phyloP scores from a whole-genome alignment of 805 yeast genomes.

The Candida andamanensis region DNA sequence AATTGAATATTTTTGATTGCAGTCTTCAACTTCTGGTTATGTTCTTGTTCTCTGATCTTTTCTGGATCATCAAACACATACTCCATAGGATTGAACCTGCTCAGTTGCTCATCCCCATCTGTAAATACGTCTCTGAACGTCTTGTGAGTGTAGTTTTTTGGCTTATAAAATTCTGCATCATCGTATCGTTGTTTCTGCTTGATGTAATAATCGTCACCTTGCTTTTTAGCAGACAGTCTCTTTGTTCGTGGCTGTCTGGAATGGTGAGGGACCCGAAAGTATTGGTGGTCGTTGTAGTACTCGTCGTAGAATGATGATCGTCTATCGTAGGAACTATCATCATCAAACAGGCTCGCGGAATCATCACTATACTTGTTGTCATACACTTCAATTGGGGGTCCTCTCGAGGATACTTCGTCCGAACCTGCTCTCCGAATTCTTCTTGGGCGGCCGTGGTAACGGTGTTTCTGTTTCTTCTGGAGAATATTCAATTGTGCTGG shows the following conservation, averaged over 20 bases:
- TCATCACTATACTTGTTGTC: slow-evolving; percentile 1
- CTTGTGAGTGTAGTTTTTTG: slow-evolving; percentile 34
- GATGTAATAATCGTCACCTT: slow-evolving; percentile 28
- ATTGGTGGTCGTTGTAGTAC: slow-evolving; percentile 4
- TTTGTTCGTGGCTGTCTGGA: neutral
- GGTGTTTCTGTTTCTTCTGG: slow-evolving; percentile 11
- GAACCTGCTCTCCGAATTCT: slow-evolving; percentile 2
- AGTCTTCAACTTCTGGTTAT: slow-evolving; percentile 19
- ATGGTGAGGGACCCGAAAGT: neutral
- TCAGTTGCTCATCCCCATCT: slow-evolving; percentile 24
- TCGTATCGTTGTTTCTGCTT: slow-evolving; percentile 34
- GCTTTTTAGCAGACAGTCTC: slow-evolving; percentile 3
- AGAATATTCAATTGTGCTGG: slow-evolving; percentile 33
- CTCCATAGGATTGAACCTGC: slow-evolving; percentile 35
- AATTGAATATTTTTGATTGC: slow-evolving; percentile 25
- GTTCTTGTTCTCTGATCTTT: slow-evolving; percentile 14
- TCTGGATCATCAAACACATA: slow-evolving; percentile 30
- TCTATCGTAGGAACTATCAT: slow-evolving; percentile 1
- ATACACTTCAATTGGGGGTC: too few relatives aligned
- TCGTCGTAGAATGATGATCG: slow-evolving; percentile 4
- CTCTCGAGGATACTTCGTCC: slow-evolving; percentile 1
- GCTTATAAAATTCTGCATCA: slow-evolving; percentile 25
- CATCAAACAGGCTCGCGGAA: slow-evolving; percentile 1
- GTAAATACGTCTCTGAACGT: slow-evolving; percentile 35
- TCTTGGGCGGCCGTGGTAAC: slow-evolving; percentile 2